Conservation (phyloP, 768 basidiomycete genomes). For the Neoboletus subvelutipes region DNA sequence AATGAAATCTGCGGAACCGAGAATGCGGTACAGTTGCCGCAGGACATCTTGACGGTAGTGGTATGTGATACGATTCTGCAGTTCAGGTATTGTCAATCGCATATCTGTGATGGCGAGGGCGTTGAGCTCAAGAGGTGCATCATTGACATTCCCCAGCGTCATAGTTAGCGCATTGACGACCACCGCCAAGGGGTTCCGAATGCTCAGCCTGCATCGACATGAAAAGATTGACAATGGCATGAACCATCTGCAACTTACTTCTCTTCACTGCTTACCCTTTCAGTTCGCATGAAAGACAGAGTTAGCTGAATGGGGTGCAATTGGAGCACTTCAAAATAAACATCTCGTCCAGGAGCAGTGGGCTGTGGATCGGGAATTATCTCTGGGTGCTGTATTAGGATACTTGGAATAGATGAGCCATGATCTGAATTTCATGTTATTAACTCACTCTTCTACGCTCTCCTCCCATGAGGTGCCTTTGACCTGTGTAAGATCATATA, state of each 20-base stretch:
- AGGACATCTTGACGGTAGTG: constrained; percentile 94
- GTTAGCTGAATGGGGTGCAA: constrained; percentile 91
- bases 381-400: constrained; percentile 69
- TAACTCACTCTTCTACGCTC: constrained; percentile 66
- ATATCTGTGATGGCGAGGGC: constrained; percentile 93
- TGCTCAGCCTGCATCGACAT: constrained; percentile 51
- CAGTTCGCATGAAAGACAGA: constrained; percentile 96
- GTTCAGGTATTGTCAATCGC: constrained; percentile 79
- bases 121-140: constrained; percentile 92
- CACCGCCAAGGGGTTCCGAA: constrained; percentile 89
- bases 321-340: constrained; percentile 96
- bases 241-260: constrained; percentile 57
- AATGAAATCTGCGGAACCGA: constrained; percentile 98
- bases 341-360: constrained; percentile 65
- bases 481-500: constrained; percentile 90
- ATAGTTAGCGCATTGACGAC: constrained; percentile 94
- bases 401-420: constrained; percentile 39
- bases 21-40: constrained; percentile 91
- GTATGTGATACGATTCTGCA: constrained; percentile 80
- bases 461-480: constrained; percentile 90
- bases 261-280: constrained; percentile 88
- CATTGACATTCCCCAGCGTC: constrained; percentile 96
- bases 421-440: neutral
- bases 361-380: constrained; percentile 70
- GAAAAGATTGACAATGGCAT: constrained; percentile 1